Conservation (phyloP, 768 basidiomycete genomes). For the Podaxis sp. region DNA sequence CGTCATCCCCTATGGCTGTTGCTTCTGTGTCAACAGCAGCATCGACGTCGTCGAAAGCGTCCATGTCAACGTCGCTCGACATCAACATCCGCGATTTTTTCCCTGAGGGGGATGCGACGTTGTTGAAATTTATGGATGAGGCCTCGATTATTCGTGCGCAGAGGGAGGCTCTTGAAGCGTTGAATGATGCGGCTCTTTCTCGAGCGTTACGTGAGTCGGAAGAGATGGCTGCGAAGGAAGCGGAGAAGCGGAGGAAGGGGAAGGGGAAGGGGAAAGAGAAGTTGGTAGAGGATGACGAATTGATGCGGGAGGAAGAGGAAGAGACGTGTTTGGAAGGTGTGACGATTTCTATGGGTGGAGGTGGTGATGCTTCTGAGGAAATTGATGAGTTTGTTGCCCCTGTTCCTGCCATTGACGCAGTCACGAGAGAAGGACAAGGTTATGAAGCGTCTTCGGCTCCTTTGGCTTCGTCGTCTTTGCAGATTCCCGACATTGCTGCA, state of each 20-base stretch:
- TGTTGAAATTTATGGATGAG: slow-evolving; percentile 20
- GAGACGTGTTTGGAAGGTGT: not conserved
- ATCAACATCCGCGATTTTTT: slow-evolving; percentile 19
- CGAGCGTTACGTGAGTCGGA: slow-evolving; percentile 24
- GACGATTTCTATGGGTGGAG: not conserved
- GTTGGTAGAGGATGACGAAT: slow-evolving; percentile 1
- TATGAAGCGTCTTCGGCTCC: not conserved
- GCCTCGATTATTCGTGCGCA: slow-evolving; percentile 25
- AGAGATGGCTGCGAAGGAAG: slow-evolving; percentile 21
- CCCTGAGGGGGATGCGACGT: slow-evolving; percentile 17
- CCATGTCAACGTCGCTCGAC: slow-evolving; percentile 4
- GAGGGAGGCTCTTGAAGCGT: slow-evolving; percentile 23
- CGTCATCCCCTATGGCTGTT: slow-evolving; percentile 10
- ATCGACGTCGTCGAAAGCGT: slow-evolving; percentile 8
- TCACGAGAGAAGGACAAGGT: slow-evolving; percentile 3
- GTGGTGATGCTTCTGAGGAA: slow-evolving; percentile 2
- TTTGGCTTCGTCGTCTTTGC: not conserved
- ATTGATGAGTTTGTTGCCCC: not conserved
- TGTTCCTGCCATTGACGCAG: slow-evolving; percentile 1
- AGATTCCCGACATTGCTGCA: not conserved
- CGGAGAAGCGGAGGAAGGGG: slow-evolving; percentile 4
- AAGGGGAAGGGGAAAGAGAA: not conserved
- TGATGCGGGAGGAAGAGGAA: not conserved
- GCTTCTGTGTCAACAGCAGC: slow-evolving; percentile 3
- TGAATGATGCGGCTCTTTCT: slow-evolving; percentile 21